Percentiles rank a stretch among this genome's conserved stretches.
Evolutionary conservation across 306 rosid genomes (phyloP).

Genomic region (Myrica gale): DNA sequence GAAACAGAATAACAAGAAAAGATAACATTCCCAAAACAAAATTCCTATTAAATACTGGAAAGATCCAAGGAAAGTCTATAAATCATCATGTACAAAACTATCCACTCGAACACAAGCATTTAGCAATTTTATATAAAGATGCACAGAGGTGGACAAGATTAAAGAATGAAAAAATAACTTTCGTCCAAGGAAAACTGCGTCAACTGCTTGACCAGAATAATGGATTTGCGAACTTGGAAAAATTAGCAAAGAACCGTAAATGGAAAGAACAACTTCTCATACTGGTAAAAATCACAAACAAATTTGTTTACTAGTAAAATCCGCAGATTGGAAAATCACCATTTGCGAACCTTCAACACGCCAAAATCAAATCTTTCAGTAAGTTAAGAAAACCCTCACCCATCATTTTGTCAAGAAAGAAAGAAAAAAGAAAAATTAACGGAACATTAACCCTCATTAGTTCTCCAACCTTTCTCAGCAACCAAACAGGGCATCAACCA

Average conservation of each 20-base stretch:
- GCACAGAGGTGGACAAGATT: not conserved
- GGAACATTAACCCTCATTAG: not conserved
- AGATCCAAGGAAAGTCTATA: not conserved
- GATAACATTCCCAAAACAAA: conserved; percentile 10
- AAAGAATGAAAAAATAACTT: not conserved
- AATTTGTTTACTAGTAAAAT: not conserved
- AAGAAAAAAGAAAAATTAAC: not conserved
- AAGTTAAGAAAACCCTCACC: not conserved
- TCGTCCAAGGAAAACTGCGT: not conserved
- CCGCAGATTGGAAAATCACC: conserved; percentile 20
- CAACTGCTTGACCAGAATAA: not conserved
- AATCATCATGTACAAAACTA: not conserved
- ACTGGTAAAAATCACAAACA: not conserved
- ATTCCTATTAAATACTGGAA: conserved; percentile 16
- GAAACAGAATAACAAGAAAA: conserved; percentile 9
- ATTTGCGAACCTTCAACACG: not conserved
- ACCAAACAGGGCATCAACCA: conserved; percentile 8
- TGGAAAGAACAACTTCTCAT: not conserved
- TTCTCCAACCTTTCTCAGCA: conserved; percentile 9
- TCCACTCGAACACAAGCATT: not conserved
- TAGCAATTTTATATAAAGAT: not conserved
- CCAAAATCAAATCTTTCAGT: not conserved
- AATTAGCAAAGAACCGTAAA: not conserved
- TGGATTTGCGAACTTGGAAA: not conserved
- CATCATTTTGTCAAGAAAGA: not conserved